phyloP scores from a whole-genome alignment of 306 rosid species.

The Betula pendula region DNA sequence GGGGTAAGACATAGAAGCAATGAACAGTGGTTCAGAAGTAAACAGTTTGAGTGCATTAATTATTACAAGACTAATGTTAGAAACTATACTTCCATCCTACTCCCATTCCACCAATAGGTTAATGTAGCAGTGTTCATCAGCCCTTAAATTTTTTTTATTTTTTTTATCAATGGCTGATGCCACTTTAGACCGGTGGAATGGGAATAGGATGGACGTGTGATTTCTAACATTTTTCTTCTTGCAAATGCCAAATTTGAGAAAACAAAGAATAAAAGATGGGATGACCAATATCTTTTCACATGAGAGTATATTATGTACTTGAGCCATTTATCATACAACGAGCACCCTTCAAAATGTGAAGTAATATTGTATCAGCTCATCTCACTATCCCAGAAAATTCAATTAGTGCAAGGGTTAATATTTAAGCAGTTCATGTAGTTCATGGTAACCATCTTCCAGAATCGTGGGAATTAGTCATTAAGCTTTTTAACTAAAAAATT shows the following conservation, averaged over 20 bases:
- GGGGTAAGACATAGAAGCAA: not conserved
- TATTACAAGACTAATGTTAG: too few relatives aligned
- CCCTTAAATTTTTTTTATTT: too few relatives aligned
- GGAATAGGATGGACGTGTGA: too few relatives aligned
- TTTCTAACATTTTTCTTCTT: too few relatives aligned
- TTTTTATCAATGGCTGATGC: too few relatives aligned
- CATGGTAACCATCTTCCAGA: not conserved
- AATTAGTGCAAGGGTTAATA: too few relatives aligned
- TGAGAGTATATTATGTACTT: not conserved
- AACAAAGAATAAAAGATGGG: not conserved
- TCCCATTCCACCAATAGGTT: too few relatives aligned
- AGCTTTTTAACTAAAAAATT: not conserved
- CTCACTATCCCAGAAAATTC: not conserved
- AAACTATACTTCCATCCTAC: too few relatives aligned
- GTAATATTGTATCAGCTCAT: not conserved
- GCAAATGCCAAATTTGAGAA: not conserved
- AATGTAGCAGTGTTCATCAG: too few relatives aligned
- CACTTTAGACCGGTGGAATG: too few relatives aligned
- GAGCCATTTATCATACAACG: not conserved
- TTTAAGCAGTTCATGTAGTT: too few relatives aligned
- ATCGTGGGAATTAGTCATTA: not conserved
- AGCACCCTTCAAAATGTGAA: not conserved
- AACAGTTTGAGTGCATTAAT: not conserved
- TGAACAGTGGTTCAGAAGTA: not conserved
- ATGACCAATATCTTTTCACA: not conserved